A percentile compares a stretch with the other conserved stretches of the same genome.
Evolutionary conservation across 495 filamentous ascomycete species (phyloP).

Genomic region (Staphylotrichum tortipilum): DNA sequence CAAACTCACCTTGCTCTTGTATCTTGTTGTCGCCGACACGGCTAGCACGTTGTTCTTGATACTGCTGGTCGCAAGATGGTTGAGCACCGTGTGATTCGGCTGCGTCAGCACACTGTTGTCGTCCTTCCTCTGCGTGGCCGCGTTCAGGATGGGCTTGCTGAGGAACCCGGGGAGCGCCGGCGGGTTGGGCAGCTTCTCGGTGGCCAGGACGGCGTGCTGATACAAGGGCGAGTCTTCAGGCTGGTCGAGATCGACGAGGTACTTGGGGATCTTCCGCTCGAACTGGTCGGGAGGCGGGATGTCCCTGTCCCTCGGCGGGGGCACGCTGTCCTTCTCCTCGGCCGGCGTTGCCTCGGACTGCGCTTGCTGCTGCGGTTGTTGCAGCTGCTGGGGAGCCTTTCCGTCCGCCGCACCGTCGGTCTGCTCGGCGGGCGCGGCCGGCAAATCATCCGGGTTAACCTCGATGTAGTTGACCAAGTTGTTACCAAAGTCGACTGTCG

Average conservation of each 20-base stretch:
- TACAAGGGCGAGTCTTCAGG: constrained; percentile 66
- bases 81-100: constrained; percentile 94
- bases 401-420: constrained; percentile 3
- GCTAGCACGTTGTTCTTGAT: constrained; percentile 94
- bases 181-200: constrained; percentile 68
- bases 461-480: constrained; percentile 97
- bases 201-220: constrained; percentile 56
- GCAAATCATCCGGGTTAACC: constrained; percentile 65
- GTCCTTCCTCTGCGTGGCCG: constrained; percentile 84
- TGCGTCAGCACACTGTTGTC: constrained; percentile 93
- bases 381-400: constrained; percentile 25
- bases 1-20: constrained; percentile 75
- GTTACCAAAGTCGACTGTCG: constrained; percentile 93
- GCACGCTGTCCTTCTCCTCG: constrained; percentile 34
- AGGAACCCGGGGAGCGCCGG: constrained; percentile 86
- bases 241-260: constrained; percentile 76
- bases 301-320: constrained; percentile 31
- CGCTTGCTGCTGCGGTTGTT: too few species aligned
- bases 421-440: constrained; percentile 8
- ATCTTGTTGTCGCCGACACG: constrained; percentile 93
- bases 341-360: constrained; percentile 25
- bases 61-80: constrained; percentile 95
- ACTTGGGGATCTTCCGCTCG: constrained; percentile 64
- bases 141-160: constrained; percentile 89
- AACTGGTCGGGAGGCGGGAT: constrained; percentile 42